Percentiles rank a stretch among this genome's conserved stretches.
Evolutionary conservation across 139 green algal species (phyloP).

Genomic region (Raphidocelis subcapitata): DNA sequence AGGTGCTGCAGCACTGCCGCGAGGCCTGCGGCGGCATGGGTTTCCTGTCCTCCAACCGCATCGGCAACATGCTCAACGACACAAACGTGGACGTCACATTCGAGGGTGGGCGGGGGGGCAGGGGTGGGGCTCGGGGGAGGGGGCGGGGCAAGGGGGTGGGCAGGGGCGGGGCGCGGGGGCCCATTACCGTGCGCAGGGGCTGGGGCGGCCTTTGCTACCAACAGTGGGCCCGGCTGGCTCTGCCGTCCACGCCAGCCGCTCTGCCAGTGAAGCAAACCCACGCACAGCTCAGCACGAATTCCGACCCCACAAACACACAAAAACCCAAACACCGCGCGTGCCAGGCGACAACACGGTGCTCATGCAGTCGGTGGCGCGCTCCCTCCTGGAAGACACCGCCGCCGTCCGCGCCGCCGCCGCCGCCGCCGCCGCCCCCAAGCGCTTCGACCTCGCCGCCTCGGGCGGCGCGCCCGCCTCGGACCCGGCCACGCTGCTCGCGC

Average conservation of each 20-base stretch:
- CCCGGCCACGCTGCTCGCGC: constrained; percentile 19
- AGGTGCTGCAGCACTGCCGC: constrained; percentile 68
- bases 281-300: no score
- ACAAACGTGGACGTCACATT: constrained; percentile 91
- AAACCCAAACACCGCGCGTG: no score
- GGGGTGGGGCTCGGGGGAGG: no score
- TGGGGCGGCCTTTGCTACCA: no score
- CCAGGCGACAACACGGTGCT: constrained; percentile 94
- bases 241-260: no score
- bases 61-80: constrained; percentile 83
- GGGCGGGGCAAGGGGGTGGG: no score
- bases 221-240: no score
- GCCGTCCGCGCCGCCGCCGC: not conserved
- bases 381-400: constrained; percentile 45
- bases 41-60: constrained; percentile 82
- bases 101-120: no score
- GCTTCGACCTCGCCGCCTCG: not conserved
- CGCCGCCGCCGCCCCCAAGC: not conserved
- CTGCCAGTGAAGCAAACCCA: no score
- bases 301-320: no score
- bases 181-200: no score
- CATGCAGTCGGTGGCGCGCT: constrained; percentile 79
- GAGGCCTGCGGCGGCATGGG: constrained; percentile 85
- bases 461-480: not conserved
- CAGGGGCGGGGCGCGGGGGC: no score